Evolutionary conservation across 352 stramenopile genomes (phyloP).

Genomic region (Globisporangium iwayamae): DNA sequence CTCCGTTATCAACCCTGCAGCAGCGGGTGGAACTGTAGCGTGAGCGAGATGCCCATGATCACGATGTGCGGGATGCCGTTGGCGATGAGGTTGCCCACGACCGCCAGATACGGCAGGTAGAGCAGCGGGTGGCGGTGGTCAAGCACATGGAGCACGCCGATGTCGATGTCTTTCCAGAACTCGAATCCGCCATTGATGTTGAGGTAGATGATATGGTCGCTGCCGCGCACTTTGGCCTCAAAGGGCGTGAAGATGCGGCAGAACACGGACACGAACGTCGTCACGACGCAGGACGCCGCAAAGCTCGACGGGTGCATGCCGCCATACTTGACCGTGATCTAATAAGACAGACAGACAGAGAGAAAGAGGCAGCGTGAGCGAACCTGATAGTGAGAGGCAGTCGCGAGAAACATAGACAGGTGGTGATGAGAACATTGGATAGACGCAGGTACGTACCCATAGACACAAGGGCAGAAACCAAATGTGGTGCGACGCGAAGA

Average conservation of each 20-base stretch:
- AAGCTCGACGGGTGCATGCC: conserved; percentile 80
- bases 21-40: conserved; percentile 48
- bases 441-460: conserved; percentile 36
- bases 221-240: conserved; percentile 51
- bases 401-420: background rate
- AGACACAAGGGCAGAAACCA: conserved; percentile 84
- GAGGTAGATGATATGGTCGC: conserved; percentile 70
- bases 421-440: background rate
- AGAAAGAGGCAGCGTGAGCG: background rate
- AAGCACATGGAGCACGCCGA: conserved; percentile 66
- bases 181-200: conserved; percentile 83
- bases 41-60: conserved; percentile 52
- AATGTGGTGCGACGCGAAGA: conserved; percentile 80
- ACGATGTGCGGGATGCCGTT: conserved; percentile 73
- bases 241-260: conserved; percentile 64
- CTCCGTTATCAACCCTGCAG: conserved; percentile 20
- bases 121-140: conserved; percentile 61
- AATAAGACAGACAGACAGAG: background rate
- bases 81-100: conserved; percentile 62
- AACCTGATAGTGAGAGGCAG: background rate
- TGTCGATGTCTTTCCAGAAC: conserved; percentile 82
- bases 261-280: conserved; percentile 56
- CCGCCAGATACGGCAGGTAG: conserved; percentile 68
- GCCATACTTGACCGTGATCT: conserved; percentile 62
- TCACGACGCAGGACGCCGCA: conserved; percentile 46